Evolutionary conservation across 2,329 filamentous ascomycete species (phyloP), one percentile per base, ranked within the genome.

Genomic region (Pestalotiopsis fici): DNA sequence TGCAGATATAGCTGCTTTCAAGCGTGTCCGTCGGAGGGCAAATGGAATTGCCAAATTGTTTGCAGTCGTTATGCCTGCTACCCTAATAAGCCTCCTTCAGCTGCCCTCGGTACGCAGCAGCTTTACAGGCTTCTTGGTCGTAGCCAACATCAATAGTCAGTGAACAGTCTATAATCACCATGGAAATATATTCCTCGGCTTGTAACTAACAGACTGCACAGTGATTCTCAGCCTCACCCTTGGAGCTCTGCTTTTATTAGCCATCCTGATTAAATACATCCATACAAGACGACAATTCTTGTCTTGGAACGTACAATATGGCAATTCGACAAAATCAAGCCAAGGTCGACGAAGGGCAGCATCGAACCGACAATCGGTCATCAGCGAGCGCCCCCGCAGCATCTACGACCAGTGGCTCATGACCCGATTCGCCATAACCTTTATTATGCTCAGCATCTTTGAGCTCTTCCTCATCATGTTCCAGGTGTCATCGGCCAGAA

Each of bases 371-470:
- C 37, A 21, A 13, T 54, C 39, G 25, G 23, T 23, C n/a, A 13
- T 31, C 1, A 65, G 23, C 25, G 21, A 35, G 28, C 50, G 43
- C 1, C 15, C 50, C 3, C 27, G 54, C 43, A 75, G 73, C 18
- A 77, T 78, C n/a, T 82, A 82, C 66, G 79, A 82, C 67, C 74
- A 75, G 35, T 80, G 78, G 69, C 70, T 82, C 2, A 71, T 81
- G n/a, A 74, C 76, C 5, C 75, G 80, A 18, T 82, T 82, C 62
- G 74, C 78, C 1, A 78, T 81, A 28, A 78, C 75, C 18, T 79
- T 82, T 62, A 61, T 78, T 11, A 74, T 81, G 60, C 70, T 81
- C 7, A 73, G 78, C 9, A 64, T 70, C 11, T 80, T 81, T 61
- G 77, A 81, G 66, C 69, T 78, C 9, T 69, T 74, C 25, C 75